phyloP scores from a whole-genome alignment of 208 protist species.

The Crithidia expoeki region DNA sequence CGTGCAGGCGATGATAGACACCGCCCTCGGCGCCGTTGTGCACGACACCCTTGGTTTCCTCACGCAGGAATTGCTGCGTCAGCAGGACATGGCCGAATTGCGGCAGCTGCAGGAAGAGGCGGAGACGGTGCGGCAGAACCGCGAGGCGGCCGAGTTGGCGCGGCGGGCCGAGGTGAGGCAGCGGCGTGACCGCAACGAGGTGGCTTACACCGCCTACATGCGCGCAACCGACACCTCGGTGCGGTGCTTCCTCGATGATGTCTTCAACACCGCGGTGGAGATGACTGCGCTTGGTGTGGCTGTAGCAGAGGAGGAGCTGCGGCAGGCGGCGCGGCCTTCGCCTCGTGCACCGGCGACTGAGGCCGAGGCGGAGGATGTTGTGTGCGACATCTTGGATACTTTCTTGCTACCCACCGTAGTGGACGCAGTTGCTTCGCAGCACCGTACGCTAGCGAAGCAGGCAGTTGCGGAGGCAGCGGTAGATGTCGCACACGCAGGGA shows the following conservation, averaged over 20 bases:
- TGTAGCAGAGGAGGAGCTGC: slow-evolving; percentile 48
- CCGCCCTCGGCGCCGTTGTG: slow-evolving; percentile 80
- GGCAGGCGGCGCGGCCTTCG: slow-evolving; percentile 46
- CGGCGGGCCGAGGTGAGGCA: slow-evolving; percentile 69
- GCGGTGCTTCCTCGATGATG: slow-evolving; percentile 70
- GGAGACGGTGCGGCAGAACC: slow-evolving; percentile 65
- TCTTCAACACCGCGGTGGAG: slow-evolving; percentile 44
- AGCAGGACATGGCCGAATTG: slow-evolving; percentile 71
- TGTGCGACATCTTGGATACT: slow-evolving; percentile 82
- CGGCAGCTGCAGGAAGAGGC: slow-evolving; percentile 60
- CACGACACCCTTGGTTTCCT: slow-evolving; percentile 87
- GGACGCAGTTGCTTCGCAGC: slow-evolving; percentile 49
- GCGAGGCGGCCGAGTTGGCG: slow-evolving; percentile 81
- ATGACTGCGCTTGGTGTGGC: slow-evolving; percentile 75
- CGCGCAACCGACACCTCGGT: slow-evolving; percentile 66
- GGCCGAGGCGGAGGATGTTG: slow-evolving; percentile 33
- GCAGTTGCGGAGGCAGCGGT: slow-evolving; percentile 52
- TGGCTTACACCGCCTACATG: slow-evolving; percentile 70
- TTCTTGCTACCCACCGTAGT: slow-evolving; percentile 79
- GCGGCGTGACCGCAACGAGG: slow-evolving; percentile 73
- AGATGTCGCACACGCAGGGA: slow-evolving; percentile 31
- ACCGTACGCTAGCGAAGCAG: slow-evolving; percentile 48
- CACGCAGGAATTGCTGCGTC: slow-evolving; percentile 80
- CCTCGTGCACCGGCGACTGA: slow-evolving; percentile 27
- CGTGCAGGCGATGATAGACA: slow-evolving; percentile 57